Percentiles rank a stretch among this genome's conserved stretches.
Conservation (phyloP, 768 basidiomycete genomes). For the Mycena filopes region DNA sequence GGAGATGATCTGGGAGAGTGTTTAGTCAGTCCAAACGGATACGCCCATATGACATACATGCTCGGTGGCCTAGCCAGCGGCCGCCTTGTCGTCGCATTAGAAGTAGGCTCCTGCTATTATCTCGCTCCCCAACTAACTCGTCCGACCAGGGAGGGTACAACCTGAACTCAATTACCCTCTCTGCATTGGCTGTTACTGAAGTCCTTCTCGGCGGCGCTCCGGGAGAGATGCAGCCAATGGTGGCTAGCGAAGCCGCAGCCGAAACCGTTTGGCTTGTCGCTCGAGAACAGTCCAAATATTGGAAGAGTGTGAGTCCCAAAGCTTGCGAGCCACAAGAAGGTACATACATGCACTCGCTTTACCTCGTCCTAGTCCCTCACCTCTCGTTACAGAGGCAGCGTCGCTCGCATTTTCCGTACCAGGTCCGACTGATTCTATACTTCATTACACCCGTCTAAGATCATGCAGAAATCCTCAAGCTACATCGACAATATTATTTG, state of each 20-base stretch:
- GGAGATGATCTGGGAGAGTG: conserved; percentile 95
- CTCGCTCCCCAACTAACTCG: conserved; percentile 8
- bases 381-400: conserved; percentile 61
- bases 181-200: conserved; percentile 86
- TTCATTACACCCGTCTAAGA: conserved; percentile 10
- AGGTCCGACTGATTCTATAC: conserved; percentile 50
- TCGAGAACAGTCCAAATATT: conserved; percentile 87
- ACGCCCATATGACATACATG: conserved; percentile 99
- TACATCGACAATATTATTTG: conserved; percentile 87
- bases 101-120: conserved; percentile 62
- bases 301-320: conserved; percentile 88
- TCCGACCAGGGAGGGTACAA: conserved; percentile 91
- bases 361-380: not conserved
- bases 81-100: conserved; percentile 90
- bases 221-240: conserved; percentile 74
- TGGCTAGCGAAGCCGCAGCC: conserved; percentile 83
- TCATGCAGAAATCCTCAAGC: conserved; percentile 81
- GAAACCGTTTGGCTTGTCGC: conserved; percentile 93
- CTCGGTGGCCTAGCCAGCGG: conserved; percentile 88
- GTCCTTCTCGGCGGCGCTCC: conserved; percentile 93
- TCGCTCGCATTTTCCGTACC: conserved; percentile 74
- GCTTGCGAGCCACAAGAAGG: conserved; percentile 86
- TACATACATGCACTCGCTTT: conserved; percentile 40
- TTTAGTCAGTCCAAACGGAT: conserved; percentile 89
- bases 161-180: conserved; percentile 86